Conservation (phyloP, 495 filamentous ascomycete species). For the Tuber microsphaerosporum region DNA sequence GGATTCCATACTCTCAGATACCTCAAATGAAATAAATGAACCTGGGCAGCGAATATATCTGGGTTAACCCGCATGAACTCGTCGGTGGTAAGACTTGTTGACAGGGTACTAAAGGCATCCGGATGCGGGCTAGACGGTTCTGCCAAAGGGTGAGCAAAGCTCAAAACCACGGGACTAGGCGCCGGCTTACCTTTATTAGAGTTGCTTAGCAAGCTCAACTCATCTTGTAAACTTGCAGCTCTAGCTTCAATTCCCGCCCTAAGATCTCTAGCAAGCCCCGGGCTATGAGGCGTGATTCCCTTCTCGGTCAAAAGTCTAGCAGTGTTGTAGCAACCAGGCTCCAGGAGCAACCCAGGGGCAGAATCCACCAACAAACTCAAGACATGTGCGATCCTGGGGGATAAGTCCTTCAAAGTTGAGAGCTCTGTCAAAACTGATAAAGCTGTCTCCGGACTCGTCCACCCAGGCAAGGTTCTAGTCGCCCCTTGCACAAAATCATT, state of each 20-base stretch:
- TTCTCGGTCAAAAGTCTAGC: conserved; percentile 41
- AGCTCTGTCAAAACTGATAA: conserved; percentile 39
- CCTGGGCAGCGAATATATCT: conserved; percentile 39
- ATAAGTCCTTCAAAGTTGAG: conserved; percentile 37
- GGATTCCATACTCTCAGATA: conserved; percentile 41
- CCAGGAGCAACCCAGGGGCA: conserved; percentile 39
- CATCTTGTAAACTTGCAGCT: conserved; percentile 30
- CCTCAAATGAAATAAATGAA: conserved; percentile 41
- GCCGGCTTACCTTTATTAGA: conserved; percentile 18
- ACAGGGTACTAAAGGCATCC: conserved; percentile 32
- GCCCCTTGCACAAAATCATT: conserved; percentile 37
- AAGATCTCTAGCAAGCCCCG: conserved; percentile 37
- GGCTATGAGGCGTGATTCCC: conserved; percentile 40
- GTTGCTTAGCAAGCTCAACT: conserved; percentile 22
- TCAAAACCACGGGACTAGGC: not conserved
- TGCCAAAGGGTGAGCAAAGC: conserved; percentile 19
- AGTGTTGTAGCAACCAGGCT: conserved; percentile 40
- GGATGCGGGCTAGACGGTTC: conserved; percentile 26
- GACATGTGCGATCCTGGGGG: conserved; percentile 37
- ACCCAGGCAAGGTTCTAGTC: conserved; percentile 38
- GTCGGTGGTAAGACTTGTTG: conserved; percentile 33
- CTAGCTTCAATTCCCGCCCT: conserved; percentile 35
- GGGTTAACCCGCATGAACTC: conserved; percentile 40
- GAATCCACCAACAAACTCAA: conserved; percentile 33
- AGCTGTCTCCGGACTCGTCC: conserved; percentile 39